Conservation (phyloP, 257 asterid species). For the Solanum dulcamara region DNA sequence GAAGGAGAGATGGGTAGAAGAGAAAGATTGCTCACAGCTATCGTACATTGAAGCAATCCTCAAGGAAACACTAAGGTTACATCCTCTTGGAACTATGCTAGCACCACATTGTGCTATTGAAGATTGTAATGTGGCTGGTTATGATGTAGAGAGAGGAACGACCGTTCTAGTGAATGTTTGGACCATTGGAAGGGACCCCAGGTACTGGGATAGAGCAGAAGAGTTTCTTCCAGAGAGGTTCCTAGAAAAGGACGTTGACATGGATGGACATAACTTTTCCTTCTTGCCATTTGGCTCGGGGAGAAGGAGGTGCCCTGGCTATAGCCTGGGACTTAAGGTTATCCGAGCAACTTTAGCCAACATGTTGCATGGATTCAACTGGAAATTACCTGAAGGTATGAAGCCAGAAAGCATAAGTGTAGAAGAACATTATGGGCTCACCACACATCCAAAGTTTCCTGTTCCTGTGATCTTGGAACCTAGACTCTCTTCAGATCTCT, state of each 20-base stretch:
- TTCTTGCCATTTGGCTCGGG: conserved; percentile 20
- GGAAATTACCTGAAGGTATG: conserved; percentile 14
- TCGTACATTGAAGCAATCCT: conserved; percentile 8
- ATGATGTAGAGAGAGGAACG: neutral
- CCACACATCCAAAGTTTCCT: conserved; percentile 12
- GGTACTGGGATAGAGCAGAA: conserved; percentile 7
- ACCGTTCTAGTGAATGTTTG: neutral
- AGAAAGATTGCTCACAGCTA: conserved; percentile 2
- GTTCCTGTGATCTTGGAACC: conserved; percentile 12
- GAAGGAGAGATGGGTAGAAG: conserved; percentile 7
- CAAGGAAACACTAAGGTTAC: conserved; percentile 1
- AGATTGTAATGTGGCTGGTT: conserved; percentile 5
- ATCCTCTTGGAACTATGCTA: conserved; percentile 1
- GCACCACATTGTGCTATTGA: conserved; percentile 4
- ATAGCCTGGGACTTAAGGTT: conserved; percentile 2
- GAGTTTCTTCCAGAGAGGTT: conserved; percentile 19
- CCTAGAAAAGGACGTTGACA: conserved; percentile 2
- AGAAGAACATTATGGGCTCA: conserved; percentile 21
- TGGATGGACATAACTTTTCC: conserved; percentile 2
- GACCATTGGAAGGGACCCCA: conserved; percentile 8
- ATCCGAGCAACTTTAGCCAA: conserved; percentile 18
- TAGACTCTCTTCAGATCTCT: conserved; percentile 18
- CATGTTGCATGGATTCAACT: conserved; percentile 25
- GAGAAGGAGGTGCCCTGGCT: conserved; percentile 21
- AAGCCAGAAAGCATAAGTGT: conserved; percentile 14